These are phyloP conservation scores for Fonsecaea multimorphosa DNA, from an alignment of 2,329 filamentous ascomycete genomes.

Conservation along the genomic window DNA sequence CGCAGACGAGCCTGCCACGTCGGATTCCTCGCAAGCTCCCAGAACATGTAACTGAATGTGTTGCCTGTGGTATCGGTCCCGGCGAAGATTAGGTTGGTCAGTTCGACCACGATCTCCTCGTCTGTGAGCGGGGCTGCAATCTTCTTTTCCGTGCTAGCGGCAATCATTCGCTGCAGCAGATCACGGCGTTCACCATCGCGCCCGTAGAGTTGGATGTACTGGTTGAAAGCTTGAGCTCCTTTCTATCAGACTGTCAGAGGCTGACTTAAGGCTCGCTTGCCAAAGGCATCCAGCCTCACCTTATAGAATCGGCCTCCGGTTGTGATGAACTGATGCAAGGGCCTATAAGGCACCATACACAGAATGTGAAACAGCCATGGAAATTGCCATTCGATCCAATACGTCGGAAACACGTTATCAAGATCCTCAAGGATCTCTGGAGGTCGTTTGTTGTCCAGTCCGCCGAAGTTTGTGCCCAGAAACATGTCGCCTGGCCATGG, in stretches of 20 bases:
- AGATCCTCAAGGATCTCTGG: neutral
- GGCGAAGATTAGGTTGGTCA: slow-evolving; percentile 5
- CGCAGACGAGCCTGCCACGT: slow-evolving; percentile 42
- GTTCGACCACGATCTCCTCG: slow-evolving; percentile 3
- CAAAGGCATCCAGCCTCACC: neutral
- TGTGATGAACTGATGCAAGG: slow-evolving; percentile 2
- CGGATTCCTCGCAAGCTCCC: slow-evolving; percentile 44
- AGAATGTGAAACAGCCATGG: neutral
- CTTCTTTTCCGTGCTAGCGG: slow-evolving; percentile 4
- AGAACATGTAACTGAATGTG: slow-evolving; percentile 45
- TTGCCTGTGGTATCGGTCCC: slow-evolving; percentile 16
- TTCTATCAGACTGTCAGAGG: neutral
- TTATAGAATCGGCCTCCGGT: slow-evolving; percentile 4
- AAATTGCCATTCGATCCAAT: neutral
- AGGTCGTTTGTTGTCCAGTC: neutral
- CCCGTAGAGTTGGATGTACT: neutral
- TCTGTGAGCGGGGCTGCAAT: neutral
- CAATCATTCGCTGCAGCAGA: neutral
- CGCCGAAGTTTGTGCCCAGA: slow-evolving; percentile 1
- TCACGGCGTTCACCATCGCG: slow-evolving; percentile 1
- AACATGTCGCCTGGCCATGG: neutral
- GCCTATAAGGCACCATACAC: neutral
- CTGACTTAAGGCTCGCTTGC: neutral
- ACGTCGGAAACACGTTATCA: neutral
- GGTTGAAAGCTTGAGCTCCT: neutral